Evolutionary conservation across 768 basidiomycete species (phyloP).

Genomic region (Dioszegia crocea): DNA sequence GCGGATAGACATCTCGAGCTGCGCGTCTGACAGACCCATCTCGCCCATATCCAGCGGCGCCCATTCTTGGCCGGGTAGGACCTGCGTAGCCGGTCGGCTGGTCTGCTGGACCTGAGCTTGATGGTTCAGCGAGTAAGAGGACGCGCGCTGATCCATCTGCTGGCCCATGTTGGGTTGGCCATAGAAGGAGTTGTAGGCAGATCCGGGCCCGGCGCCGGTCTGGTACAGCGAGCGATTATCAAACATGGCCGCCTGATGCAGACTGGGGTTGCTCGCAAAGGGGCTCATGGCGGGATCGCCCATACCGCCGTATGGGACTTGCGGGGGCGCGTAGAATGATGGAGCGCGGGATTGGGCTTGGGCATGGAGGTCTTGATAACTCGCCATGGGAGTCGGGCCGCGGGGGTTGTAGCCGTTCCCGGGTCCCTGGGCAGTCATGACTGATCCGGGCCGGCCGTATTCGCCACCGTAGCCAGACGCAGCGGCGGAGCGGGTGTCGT

Average conservation of each 20-base stretch:
- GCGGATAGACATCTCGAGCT: conserved; percentile 56
- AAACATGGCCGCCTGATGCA: not conserved
- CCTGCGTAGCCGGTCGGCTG: conserved; percentile 17
- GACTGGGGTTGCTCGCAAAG: conserved; percentile 5
- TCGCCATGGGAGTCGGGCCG: conserved; percentile 8
- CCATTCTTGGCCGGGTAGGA: conserved; percentile 22
- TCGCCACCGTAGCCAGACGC: conserved; percentile 55
- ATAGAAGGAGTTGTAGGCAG: conserved; percentile 20
- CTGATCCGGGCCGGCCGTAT: conserved; percentile 54
- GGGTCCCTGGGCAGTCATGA: conserved; percentile 65
- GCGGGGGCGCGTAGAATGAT: conserved; percentile 56
- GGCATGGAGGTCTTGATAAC: conserved; percentile 53
- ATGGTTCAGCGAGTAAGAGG: conserved; percentile 9
- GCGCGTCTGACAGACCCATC: conserved; percentile 34
- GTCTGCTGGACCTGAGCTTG: not conserved
- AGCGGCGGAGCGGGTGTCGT: conserved; percentile 45
- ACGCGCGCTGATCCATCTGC: not conserved
- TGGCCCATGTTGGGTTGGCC: not conserved
- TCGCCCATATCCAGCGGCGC: conserved; percentile 16
- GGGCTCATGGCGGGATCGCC: not conserved
- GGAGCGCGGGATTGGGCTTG: conserved; percentile 25
- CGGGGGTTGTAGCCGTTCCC: conserved; percentile 72
- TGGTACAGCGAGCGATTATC: conserved; percentile 33
- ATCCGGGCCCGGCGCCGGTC: conserved; percentile 32
- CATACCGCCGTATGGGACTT: conserved; percentile 50